Evolutionary conservation across 805 yeast species (phyloP).

Genomic region (Saccharomycopsis malanga): DNA sequence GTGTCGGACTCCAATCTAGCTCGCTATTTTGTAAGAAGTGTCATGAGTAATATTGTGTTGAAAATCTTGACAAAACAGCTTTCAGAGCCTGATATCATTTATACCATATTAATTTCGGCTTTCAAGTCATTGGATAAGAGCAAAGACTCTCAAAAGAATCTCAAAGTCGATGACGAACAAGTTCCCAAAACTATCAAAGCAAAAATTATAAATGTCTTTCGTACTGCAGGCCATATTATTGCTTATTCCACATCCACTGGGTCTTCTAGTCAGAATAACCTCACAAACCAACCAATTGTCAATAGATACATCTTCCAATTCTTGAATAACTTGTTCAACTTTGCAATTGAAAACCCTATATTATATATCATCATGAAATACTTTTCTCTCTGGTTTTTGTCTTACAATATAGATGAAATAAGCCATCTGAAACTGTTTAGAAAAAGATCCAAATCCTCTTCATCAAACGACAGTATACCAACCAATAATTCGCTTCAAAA

Average conservation of each 20-base stretch:
- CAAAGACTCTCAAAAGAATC: not conserved
- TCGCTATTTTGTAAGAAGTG: slow-evolving; percentile 32
- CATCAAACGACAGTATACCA: not conserved
- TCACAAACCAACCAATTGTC: slow-evolving; percentile 6
- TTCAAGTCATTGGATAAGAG: slow-evolving; percentile 1
- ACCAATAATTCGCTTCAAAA: not conserved
- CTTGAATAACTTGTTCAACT: slow-evolving; percentile 24
- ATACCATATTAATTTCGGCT: slow-evolving; percentile 32
- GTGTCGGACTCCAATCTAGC: slow-evolving; percentile 36
- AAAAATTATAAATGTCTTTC: slow-evolving; percentile 13
- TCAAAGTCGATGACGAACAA: not conserved
- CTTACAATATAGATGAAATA: slow-evolving; percentile 19
- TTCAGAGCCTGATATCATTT: slow-evolving; percentile 45
- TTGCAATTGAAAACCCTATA: slow-evolving; percentile 28
- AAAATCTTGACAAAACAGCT: slow-evolving; percentile 37
- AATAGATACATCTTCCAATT: slow-evolving; percentile 25
- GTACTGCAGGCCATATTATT: slow-evolving; percentile 17
- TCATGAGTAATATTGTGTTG: slow-evolving; percentile 38
- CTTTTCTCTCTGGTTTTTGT: slow-evolving; percentile 20
- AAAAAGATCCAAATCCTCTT: slow-evolving; percentile 9
- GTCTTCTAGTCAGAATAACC: not conserved
- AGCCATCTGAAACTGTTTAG: not conserved
- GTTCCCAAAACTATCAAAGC: slow-evolving; percentile 19
- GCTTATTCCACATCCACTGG: slow-evolving; percentile 21
- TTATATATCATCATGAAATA: slow-evolving; percentile 28